phyloP scores from a whole-genome alignment of 495 filamentous ascomycete genomes.

The Penicillium pancosmium region DNA sequence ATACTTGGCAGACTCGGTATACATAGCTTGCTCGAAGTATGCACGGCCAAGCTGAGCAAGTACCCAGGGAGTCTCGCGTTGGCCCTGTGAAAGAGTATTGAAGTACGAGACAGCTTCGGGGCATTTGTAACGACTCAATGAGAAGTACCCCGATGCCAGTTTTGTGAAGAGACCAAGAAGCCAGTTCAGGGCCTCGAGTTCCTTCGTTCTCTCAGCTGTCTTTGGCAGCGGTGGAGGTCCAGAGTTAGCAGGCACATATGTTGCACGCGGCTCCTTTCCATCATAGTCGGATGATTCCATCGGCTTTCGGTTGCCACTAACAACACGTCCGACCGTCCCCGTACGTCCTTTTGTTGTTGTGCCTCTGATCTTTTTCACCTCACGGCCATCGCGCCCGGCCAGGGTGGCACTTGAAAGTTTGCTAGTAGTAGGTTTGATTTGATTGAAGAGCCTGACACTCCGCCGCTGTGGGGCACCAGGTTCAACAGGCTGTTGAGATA shows the following conservation, averaged over 20 bases:
- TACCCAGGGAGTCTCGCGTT: slow-evolving; percentile 95
- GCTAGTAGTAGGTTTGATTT: slow-evolving; percentile 63
- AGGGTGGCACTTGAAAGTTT: slow-evolving; percentile 54
- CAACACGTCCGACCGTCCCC: slow-evolving; percentile 73
- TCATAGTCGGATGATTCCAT: slow-evolving; percentile 70
- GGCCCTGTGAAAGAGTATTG: slow-evolving; percentile 65
- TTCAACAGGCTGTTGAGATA: slow-evolving; percentile 55
- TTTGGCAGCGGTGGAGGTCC: slow-evolving; percentile 32
- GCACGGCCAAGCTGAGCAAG: slow-evolving; percentile 86
- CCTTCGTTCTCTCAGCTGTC: slow-evolving; percentile 53
- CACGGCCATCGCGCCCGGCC: slow-evolving; percentile 62
- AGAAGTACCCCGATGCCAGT: slow-evolving; percentile 76
- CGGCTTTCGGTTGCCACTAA: slow-evolving; percentile 76
- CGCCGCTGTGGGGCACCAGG: slow-evolving; percentile 73
- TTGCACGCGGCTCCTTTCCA: slow-evolving; percentile 52
- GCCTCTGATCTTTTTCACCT: slow-evolving; percentile 77
- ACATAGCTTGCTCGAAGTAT: slow-evolving; percentile 84
- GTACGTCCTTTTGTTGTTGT: slow-evolving; percentile 59
- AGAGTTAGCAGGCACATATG: slow-evolving; percentile 27
- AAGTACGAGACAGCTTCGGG: slow-evolving; percentile 74
- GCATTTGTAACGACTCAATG: slow-evolving; percentile 75
- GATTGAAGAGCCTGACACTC: slow-evolving; percentile 77
- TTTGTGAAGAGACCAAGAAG: slow-evolving; percentile 84
- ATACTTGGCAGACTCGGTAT: slow-evolving; percentile 80
- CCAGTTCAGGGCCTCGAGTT: slow-evolving; percentile 74